phyloP scores from a whole-genome alignment of 2,329 filamentous ascomycete species.

The Fusarium sp. region DNA sequence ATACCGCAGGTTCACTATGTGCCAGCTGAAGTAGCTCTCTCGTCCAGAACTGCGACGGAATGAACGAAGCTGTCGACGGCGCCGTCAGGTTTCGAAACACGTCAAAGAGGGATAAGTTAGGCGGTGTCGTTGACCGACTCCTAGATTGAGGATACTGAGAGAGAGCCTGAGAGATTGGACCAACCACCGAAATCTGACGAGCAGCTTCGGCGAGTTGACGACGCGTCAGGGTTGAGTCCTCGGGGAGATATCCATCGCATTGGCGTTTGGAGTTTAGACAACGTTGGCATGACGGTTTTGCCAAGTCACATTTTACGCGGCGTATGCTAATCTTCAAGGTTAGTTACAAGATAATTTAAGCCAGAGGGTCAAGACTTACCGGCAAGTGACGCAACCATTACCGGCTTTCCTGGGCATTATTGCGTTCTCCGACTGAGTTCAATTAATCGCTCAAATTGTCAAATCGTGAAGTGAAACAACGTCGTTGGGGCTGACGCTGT shows the following conservation, averaged over 20 bases:
- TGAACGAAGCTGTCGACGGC: constrained; percentile 47
- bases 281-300: constrained; percentile 51
- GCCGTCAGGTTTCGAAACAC: constrained; percentile 55
- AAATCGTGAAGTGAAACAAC: background rate
- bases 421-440: background rate
- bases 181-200: constrained; percentile 49
- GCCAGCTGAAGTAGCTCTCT: constrained; percentile 53
- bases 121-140: constrained; percentile 20
- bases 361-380: constrained; percentile 26
- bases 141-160: constrained; percentile 38
- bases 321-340: constrained; percentile 49
- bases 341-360: background rate
- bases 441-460: background rate
- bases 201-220: constrained; percentile 52
- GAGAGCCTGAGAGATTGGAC: constrained; percentile 49
- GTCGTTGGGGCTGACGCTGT: background rate
- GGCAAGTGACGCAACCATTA: constrained; percentile 48
- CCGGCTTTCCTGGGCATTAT: constrained; percentile 47
- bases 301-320: constrained; percentile 56
- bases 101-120: constrained; percentile 51
- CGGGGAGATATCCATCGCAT: constrained; percentile 55
- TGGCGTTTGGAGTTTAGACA: constrained; percentile 48
- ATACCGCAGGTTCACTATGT: constrained; percentile 55
- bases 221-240: constrained; percentile 48
- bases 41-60: constrained; percentile 55